Evolutionary conservation across 345 rosid species (phyloP), one percentile per base, ranked within the genome.

Genomic region (Theobroma cacao): DNA sequence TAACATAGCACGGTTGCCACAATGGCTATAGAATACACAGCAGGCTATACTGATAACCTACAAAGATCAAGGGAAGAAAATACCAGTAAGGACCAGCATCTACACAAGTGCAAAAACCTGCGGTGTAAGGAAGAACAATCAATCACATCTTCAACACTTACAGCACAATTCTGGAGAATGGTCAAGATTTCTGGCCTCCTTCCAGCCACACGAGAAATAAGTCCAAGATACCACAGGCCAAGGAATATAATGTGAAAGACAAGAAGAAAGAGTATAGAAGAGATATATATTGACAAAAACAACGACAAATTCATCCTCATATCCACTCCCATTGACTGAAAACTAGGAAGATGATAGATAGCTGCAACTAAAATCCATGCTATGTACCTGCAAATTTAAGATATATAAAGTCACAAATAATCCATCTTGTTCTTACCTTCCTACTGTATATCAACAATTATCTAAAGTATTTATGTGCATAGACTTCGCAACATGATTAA

Each of bases 321-420:
- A 86, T 96, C 99, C 79, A 96, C 87, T 83, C 99, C 99, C 99
- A 96, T 96, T 68, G 98, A 94, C 88, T 89, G 99, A 86, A 96
- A 94, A 88, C 98, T 96, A 68, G 99, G 99, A 81, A 96, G 97
- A 85, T 96, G 99, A 83, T 96, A 96, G 86, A 96, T 53, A 84
- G 99, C 97, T 45, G 99, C 99, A 82, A 94, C 89, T 84, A 92
- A 91, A 89, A 96, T 94, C 99, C 99, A 96, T 63, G 92, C 97
- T 66, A 94, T 90, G 83, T 96, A 96, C 99, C 99, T 96, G 82
- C 85, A 85, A 26, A 83, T 74, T 20, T 34, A 60, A 75, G 70
- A 33, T 33, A 72, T 67, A 63, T 38, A 79, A 52, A 43, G 34
- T 60, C 62, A 71, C 41, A n/a, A 60, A 40, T 70, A 34, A 43